These are phyloP conservation scores for Danielia reshetovae DNA, from an alignment of 805 yeast genomes.

Conservation along the genomic window DNA sequence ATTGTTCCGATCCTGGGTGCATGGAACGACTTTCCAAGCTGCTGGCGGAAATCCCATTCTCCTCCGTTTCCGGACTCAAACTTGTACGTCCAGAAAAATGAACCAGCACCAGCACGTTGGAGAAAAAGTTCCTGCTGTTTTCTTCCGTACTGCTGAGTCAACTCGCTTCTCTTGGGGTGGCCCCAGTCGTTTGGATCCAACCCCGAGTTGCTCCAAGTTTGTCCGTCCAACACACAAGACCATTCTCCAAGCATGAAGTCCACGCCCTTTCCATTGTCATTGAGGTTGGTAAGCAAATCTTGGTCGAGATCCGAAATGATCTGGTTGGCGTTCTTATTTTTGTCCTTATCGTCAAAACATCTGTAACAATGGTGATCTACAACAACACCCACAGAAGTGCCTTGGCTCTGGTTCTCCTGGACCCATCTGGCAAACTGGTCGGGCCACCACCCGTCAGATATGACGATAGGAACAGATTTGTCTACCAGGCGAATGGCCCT, in stretches of 20 bases:
- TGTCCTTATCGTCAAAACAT: conserved; percentile 77
- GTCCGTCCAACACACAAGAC: conserved; percentile 79
- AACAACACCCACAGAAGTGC: conserved; percentile 53
- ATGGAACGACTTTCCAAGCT: conserved; percentile 46
- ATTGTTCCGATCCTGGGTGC: conserved; percentile 20
- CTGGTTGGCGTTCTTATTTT: conserved; percentile 56
- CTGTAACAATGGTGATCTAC: conserved; percentile 85
- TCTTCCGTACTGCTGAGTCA: conserved; percentile 61
- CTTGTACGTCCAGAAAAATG: conserved; percentile 88
- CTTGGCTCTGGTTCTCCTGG: conserved; percentile 33
- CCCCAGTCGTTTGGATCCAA: conserved; percentile 18
- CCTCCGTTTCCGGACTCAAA: conserved; percentile 90
- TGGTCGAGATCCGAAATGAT: conserved; percentile 54
- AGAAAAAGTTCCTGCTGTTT: conserved; percentile 46
- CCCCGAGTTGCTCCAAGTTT: conserved; percentile 61
- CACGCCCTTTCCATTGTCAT: conserved; percentile 41
- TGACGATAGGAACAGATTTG: conserved; percentile 59
- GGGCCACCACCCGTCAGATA: conserved; percentile 95
- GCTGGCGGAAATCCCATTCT: conserved; percentile 89
- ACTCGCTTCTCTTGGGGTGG: conserved; percentile 41
- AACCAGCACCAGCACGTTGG: conserved; percentile 61
- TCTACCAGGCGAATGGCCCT: conserved; percentile 56
- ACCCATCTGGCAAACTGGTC: conserved; percentile 73
- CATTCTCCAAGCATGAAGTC: conserved; percentile 87
- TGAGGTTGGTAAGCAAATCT: conserved; percentile 47